Conservation (phyloP, 345 rosid species). For the Syzygium grande region DNA sequence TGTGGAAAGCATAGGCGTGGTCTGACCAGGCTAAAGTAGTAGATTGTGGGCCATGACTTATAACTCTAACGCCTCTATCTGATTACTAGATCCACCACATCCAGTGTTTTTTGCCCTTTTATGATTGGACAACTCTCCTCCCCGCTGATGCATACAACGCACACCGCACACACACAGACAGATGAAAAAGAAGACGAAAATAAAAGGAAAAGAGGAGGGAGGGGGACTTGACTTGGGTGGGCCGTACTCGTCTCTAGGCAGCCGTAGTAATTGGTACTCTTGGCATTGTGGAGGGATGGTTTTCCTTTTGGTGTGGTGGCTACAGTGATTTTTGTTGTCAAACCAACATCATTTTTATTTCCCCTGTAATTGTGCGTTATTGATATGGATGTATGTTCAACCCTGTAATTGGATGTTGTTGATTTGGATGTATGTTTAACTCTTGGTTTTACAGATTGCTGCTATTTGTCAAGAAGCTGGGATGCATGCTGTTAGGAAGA, state of each 20-base stretch:
- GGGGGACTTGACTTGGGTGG: background rate
- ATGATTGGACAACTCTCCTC: background rate
- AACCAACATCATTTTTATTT: background rate
- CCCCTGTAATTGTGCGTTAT: background rate
- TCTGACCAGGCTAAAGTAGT: background rate
- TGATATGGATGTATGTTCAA: background rate
- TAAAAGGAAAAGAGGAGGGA: background rate
- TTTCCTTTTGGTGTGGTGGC: background rate
- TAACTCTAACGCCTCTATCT: background rate
- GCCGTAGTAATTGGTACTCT: background rate
- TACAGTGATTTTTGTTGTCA: background rate
- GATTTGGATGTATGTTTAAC: background rate
- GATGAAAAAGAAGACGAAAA: background rate
- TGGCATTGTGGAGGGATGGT: background rate
- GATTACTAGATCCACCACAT: background rate
- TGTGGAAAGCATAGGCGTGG: background rate
- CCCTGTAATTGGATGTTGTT: background rate
- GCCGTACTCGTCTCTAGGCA: background rate
- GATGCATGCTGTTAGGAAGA: slow-evolving; percentile 98
- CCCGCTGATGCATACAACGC: background rate
- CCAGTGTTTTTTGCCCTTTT: background rate
- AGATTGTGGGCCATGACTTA: background rate
- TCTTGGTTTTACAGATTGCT: slow-evolving; percentile 46
- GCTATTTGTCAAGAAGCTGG: slow-evolving; percentile 99
- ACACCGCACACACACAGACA: background rate